Conservation (phyloP, 2,329 filamentous ascomycete species). For the Aspergillus fumigatiaffinis region DNA sequence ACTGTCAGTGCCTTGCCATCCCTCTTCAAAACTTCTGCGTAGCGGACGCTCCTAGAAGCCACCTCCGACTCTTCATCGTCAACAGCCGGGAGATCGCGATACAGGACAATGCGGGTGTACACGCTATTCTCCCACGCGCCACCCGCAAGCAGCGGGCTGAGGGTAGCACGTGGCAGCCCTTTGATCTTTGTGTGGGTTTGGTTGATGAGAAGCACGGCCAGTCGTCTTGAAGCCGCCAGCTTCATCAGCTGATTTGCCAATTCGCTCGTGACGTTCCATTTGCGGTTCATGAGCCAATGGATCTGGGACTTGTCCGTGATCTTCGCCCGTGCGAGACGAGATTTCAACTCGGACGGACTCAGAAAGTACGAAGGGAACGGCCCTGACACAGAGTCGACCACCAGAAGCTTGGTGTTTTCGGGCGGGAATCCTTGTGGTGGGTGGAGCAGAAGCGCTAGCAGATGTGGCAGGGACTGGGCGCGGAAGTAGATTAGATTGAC, state of each 20-base stretch:
- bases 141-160: conserved; percentile 72
- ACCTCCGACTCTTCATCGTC: conserved; percentile 31
- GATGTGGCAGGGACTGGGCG: conserved; percentile 56
- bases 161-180: conserved; percentile 58
- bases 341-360: conserved; percentile 44
- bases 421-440: conserved; percentile 64
- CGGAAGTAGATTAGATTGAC: conserved; percentile 63
- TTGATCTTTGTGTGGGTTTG: conserved; percentile 82
- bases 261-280: conserved; percentile 62
- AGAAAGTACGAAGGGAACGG: conserved; percentile 75
- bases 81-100: conserved; percentile 64
- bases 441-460: conserved; percentile 68
- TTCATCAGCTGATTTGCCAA: conserved; percentile 61
- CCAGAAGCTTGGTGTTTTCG: conserved; percentile 59
- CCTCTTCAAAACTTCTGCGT: conserved; percentile 63
- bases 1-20: conserved; percentile 47
- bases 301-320: conserved; percentile 39
- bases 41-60: conserved; percentile 48
- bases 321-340: conserved; percentile 23
- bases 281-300: conserved; percentile 33
- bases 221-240: conserved; percentile 67
- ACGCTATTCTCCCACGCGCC: conserved; percentile 77
- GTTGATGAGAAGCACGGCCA: conserved; percentile 71
- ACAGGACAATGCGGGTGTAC: conserved; percentile 69
- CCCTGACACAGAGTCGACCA: conserved; percentile 75